Conservation (phyloP, 129 eudicot genomes). For the Smallanthus sonchifolius region DNA sequence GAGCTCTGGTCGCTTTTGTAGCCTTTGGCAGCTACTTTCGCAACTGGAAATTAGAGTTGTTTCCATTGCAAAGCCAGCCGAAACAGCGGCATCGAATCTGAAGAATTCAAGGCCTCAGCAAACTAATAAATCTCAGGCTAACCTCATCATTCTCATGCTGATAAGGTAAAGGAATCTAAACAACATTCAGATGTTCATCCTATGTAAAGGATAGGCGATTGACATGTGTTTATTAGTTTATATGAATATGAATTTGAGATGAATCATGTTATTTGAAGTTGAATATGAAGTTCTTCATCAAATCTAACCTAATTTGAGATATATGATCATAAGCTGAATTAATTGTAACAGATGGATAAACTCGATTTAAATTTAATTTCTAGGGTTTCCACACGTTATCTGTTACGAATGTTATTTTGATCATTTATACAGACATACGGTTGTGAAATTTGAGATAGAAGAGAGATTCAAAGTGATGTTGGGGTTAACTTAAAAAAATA, state of each 20-base stretch:
- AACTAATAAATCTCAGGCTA: constrained; percentile 53
- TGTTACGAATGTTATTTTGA: no score
- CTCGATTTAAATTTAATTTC: no score
- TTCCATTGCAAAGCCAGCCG: constrained; percentile 49
- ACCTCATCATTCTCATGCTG: constrained; percentile 72
- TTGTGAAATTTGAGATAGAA: constrained; percentile 2
- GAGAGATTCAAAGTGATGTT: background rate
- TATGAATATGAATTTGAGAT: background rate
- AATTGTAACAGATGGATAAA: background rate
- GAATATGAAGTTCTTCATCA: background rate
- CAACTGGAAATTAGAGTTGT: constrained; percentile 60
- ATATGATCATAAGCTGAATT: constrained; percentile 15
- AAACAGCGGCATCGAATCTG: constrained; percentile 20
- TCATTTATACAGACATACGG: background rate
- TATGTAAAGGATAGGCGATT: constrained; percentile 1
- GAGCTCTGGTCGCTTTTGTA: constrained; percentile 63
- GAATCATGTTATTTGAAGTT: constrained; percentile 12
- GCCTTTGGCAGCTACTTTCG: constrained; percentile 63
- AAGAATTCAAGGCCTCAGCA: constrained; percentile 47
- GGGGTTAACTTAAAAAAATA: background rate
- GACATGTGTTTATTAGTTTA: background rate
- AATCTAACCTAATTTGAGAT: constrained; percentile 15
- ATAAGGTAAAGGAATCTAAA: constrained; percentile 47
- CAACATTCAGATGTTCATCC: background rate
- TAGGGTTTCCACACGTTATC: constrained; percentile 17